phyloP scores from a whole-genome alignment of 306 rosid genomes.

The Senna tora region DNA sequence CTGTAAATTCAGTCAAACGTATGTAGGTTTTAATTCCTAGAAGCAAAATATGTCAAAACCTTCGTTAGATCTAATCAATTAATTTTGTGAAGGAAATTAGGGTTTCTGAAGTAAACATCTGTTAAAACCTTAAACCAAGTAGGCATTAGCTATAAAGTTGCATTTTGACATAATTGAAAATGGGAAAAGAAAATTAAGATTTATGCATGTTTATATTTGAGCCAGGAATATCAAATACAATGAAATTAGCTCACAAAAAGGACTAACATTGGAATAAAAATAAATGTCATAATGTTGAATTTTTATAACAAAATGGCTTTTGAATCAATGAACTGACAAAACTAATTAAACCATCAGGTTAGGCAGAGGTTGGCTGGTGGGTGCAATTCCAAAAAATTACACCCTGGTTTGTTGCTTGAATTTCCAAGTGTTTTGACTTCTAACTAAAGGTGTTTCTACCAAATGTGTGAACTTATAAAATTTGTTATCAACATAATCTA shows the following conservation, averaged over 20 bases:
- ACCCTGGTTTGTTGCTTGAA: constrained; percentile 10
- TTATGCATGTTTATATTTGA: neutral
- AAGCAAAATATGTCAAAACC: constrained; percentile 10
- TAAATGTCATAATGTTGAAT: neutral
- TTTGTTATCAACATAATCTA: neutral
- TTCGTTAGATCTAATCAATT: neutral
- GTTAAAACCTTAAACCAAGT: neutral
- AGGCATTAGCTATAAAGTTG: too few relatives aligned
- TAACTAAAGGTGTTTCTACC: neutral
- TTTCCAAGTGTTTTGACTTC: neutral
- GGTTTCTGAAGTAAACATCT: neutral
- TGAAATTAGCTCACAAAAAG: neutral
- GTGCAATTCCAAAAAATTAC: too few relatives aligned
- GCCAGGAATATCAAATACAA: neutral
- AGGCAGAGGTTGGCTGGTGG: too few relatives aligned
- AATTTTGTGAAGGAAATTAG: constrained; percentile 4
- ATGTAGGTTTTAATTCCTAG: constrained; percentile 21
- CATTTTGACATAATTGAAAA: neutral
- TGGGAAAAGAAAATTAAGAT: neutral
- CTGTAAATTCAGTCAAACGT: neutral
- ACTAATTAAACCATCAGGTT: too few relatives aligned
- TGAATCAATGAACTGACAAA: too few relatives aligned
- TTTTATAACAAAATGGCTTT: too few relatives aligned
- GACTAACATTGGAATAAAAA: neutral
- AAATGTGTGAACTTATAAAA: neutral